Evolutionary conservation across 768 basidiomycete genomes (phyloP).

Genomic region (Rhodotorula graminis): DNA sequence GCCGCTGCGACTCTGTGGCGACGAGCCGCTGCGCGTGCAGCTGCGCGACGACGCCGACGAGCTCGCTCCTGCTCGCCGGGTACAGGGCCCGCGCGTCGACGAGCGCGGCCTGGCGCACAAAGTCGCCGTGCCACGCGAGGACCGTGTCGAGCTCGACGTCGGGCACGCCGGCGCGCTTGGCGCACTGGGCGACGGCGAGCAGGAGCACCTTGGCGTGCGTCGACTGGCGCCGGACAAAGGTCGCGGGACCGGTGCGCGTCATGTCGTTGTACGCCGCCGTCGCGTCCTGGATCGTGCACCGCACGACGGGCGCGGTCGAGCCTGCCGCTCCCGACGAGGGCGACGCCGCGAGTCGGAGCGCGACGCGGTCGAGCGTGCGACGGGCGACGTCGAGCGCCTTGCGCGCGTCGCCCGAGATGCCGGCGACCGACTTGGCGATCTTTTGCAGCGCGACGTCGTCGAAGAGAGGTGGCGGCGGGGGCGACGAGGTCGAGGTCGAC

Average conservation of each 20-base stretch:
- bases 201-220: slow-evolving; percentile 43
- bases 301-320: background rate
- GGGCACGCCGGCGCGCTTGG: slow-evolving; percentile 39
- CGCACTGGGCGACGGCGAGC: slow-evolving; percentile 40
- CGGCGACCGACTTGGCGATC: slow-evolving; percentile 71
- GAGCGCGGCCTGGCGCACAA: slow-evolving; percentile 37
- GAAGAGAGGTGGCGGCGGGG: slow-evolving; percentile 44
- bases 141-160: slow-evolving; percentile 44
- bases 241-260: slow-evolving; percentile 39
- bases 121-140: slow-evolving; percentile 41
- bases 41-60: slow-evolving; percentile 33
- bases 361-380: slow-evolving; percentile 22
- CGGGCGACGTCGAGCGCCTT: slow-evolving; percentile 89
- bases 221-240: slow-evolving; percentile 37
- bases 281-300: slow-evolving; percentile 40
- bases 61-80: slow-evolving; percentile 31
- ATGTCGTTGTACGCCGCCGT: slow-evolving; percentile 42
- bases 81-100: background rate
- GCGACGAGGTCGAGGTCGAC: background rate
- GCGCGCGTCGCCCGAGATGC: slow-evolving; percentile 89
- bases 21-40: slow-evolving; percentile 39
- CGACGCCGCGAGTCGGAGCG: slow-evolving; percentile 1
- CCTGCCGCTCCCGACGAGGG: background rate
- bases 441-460: slow-evolving; percentile 73
- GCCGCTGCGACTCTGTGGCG: slow-evolving; percentile 35